Base-by-base conservation (phyloP, 371 early-diverging fungal species). In the Mortierella sp. region DNA sequence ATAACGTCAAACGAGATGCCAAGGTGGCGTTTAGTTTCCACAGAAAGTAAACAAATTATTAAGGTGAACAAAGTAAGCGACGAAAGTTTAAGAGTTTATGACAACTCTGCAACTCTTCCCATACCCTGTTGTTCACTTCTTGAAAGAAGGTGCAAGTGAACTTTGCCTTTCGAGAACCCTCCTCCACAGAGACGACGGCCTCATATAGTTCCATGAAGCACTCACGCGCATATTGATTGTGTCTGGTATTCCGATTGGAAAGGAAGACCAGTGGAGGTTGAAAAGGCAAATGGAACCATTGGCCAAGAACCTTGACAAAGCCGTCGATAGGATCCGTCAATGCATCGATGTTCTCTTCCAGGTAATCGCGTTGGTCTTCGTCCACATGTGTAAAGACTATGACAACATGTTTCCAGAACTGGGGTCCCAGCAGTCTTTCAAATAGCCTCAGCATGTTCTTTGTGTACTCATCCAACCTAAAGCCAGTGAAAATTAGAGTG, bases 371-470 rank as follows among this genome's bases (percentile, higher is more conserved):
- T 21, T 80, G 78, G 34, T 86, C 85, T 54, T 86, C 87, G 56
- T 88, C 88, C 19, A 86, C 87, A 69, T 86, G 86, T 2, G 88
- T 88, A 59, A 88, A 88, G 39, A 85, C 87, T 48, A 88, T 79
- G 15, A 86, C 83, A 7, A 86, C 86, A 68, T 85, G 86, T 42
- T 86, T 83, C 88, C 87, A 88, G 52, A 88, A 88, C 24, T 85
- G 83, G 24, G 80, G 84, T 26, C 88, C 88, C 17, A 88, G 71
- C 30, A 88, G 56, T 49, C 83, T 81, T 49, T 86, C 85, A 58
- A 88, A 88, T 31, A 86, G 58, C 17, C 80, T 58, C 32, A 88
- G 55, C 87, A 88, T 88, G 50, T 84, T 85, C 70, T 88, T 86
- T 2, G 87, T 84, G 61, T 86, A 88, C 27, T 86, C 87, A 61